Percentiles rank a stretch among this genome's conserved stretches.
These are phyloP conservation scores for Rhodofomes roseus DNA, from an alignment of 1,284 basidiomycete species.

Conservation along the genomic window DNA sequence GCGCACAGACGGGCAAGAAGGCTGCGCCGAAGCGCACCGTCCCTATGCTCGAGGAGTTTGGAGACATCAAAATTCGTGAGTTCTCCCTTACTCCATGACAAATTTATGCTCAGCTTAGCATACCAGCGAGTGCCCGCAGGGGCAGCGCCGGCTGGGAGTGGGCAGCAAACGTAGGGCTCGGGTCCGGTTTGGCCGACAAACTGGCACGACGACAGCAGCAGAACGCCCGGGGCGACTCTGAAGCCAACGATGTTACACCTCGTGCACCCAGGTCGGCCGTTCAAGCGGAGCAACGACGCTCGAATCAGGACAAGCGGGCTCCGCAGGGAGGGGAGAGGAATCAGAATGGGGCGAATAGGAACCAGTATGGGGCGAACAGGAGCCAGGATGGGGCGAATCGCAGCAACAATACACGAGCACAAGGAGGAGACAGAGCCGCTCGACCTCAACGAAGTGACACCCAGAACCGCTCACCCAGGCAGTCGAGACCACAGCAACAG, in stretches of 20 bases:
- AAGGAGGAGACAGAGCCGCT: background rate
- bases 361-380: too few species aligned
- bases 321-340: background rate
- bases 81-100: background rate
- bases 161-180: slow-evolving; percentile 15
- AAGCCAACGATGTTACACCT: background rate
- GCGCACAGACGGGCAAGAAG: slow-evolving; percentile 1
- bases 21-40: slow-evolving; percentile 13
- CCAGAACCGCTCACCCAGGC: background rate
- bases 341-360: background rate
- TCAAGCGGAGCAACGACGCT: background rate
- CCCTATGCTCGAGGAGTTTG: slow-evolving; percentile 29
- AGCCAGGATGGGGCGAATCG: background rate
- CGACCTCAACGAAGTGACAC: background rate
- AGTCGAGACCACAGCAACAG: background rate
- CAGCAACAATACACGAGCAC: background rate
- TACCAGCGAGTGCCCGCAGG: background rate
- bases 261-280: background rate
- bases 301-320: background rate
- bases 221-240: background rate
- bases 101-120: background rate
- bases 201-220: background rate
- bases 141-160: slow-evolving; percentile 7
- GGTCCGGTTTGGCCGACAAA: background rate
- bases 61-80: slow-evolving; percentile 34